Evolutionary conservation across 179 eudicot genomes (phyloP).

Genomic region (Silene vulgaris): DNA sequence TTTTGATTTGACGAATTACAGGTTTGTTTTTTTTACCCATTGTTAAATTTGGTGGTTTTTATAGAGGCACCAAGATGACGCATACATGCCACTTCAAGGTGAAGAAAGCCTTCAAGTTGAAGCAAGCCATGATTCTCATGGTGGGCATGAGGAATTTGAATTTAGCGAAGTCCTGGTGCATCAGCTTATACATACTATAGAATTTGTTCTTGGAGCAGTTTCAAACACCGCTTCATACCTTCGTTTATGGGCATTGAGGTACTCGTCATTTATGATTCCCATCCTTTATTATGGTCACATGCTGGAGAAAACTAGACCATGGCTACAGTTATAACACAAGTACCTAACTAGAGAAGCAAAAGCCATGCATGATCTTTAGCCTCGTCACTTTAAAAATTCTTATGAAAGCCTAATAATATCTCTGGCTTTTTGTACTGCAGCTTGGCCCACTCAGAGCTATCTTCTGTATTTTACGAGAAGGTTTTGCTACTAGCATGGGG

Average conservation of each 20-base stretch:
- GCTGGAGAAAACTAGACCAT: background rate
- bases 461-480: constrained; percentile 73
- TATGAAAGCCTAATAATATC: constrained; percentile 4
- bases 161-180: constrained; percentile 73
- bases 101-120: constrained; percentile 49
- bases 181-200: constrained; percentile 78
- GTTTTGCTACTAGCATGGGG: constrained; percentile 73
- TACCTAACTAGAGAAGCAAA: background rate
- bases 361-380: background rate
- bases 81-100: constrained; percentile 40
- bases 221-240: constrained; percentile 81
- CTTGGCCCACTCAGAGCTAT: constrained; percentile 72
- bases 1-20: background rate
- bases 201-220: constrained; percentile 77
- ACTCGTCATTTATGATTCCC: background rate
- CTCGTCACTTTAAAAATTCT: background rate
- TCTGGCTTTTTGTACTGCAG: constrained; percentile 29
- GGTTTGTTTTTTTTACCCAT: background rate
- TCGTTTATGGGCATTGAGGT: constrained; percentile 84
- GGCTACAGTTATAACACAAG: background rate
- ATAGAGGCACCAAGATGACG: constrained; percentile 63
- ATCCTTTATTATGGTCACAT: background rate
- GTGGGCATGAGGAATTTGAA: constrained; percentile 56
- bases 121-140: constrained; percentile 43
- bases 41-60: constrained; percentile 11